Base-by-base conservation (phyloP, 2,329 filamentous ascomycete genomes). In the Ceratocystis albifundus region DNA sequence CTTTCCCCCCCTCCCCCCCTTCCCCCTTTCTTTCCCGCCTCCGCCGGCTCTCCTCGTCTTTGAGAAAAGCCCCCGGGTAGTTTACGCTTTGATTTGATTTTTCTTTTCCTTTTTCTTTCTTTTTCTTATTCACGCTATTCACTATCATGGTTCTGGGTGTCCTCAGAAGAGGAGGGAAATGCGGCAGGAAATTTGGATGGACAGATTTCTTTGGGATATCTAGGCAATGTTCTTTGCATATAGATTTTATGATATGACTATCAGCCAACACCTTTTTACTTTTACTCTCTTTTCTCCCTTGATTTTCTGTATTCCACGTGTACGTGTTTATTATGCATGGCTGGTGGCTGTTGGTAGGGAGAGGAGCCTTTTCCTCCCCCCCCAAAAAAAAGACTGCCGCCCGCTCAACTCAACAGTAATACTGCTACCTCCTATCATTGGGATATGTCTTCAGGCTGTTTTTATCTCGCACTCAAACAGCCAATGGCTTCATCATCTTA, bases 201-300 rank as follows among this genome's bases (percentile, higher is more conserved):
- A 28, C 36, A 62, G 36, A n/a, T 62, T 46, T 45, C 61, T 46
- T 62, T 46, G 36, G 17, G 44, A 48, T 30, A 48, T 63, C 61
- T 63, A 48, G 25, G 61, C 61, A 63, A 46, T 48, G 44, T 63
- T 63, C 10, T 45, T 50, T 63, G 41, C 61, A 63, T 32, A 48
- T 63, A 63, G 61, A 63, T 63, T 41, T 63, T 63, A 63, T 63
- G 61, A 63, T 63, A 63, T 50, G 55, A 59, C 36, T 59, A 59
- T 59, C 28, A 59, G 28, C 55, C 61, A 36, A 20, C 61, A 63
- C 17, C 20, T 44, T 41, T 32, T 32, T 30, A 30, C 30, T 30
- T 32, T 62, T 63, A 25, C 46, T 63, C 61, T 30, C 17, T 62
- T n/a, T 30, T 48, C 41, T 46, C 41, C 4, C 30, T n/a, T 20